Base-by-base conservation (phyloP, 768 basidiomycete genomes). In the Podaxis carcinomalis region DNA sequence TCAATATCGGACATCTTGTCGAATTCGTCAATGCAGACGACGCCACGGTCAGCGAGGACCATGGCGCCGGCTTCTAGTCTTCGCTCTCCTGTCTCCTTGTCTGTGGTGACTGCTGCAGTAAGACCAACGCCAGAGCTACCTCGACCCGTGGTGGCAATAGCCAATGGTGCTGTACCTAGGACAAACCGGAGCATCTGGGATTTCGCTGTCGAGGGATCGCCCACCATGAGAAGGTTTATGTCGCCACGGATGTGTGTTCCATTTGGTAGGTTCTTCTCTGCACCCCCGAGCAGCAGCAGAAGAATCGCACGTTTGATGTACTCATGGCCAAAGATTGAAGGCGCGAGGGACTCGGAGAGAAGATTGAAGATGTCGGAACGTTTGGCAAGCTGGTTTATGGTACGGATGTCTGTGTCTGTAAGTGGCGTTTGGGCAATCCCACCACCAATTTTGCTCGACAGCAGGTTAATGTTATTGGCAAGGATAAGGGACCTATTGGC, bases 1-100 rank as follows among this genome's bases (percentile, higher is more conserved):
- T 99, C 97, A 65, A 98, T 83, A 70, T 99, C 97, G 27, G 93
- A 95, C 97, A 99, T 98, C 74, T 99, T 99, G 83, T 99, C 97
- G 69, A 99, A 99, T 75, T 99, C 97, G 74, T 99, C 97, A 67
- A 99, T 98, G 74, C 97, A 99, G 49, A 99, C 96, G 21, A 99
- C 95, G 16, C 97, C 97, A 67, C 96, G 88, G 74, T 99, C 97
- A 28, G 97, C 97, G 62, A 99, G 88, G 57, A 99, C 97, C 97
- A 99, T 99, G 11, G 97, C 97, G 47, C 97, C 97, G 3, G 97
- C 97, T 77, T 99, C 97, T 54, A 99, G 83, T 63, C 97, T 80
- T 62, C 97, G 86, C 71, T 99, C 97, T 56, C 95, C 96, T 14
- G 97, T 98, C 70, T 99, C 97, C 73, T 91, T 92, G 76, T 99